phyloP scores from a whole-genome alignment of 345 rosid genomes.

The Citrus cavaleriei region DNA sequence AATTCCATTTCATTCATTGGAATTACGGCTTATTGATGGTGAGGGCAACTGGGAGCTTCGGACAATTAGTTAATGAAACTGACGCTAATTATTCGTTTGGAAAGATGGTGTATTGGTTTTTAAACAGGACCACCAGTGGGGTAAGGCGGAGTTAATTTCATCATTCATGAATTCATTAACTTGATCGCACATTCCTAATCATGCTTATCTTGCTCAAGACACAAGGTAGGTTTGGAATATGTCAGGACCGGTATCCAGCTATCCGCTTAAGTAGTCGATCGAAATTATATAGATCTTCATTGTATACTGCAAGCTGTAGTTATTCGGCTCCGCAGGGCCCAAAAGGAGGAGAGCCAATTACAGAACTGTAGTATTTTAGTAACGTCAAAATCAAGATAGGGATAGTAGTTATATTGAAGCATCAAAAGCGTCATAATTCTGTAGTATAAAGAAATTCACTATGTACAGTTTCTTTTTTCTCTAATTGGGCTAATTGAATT shows the following conservation, averaged over 20 bases:
- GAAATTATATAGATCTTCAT: neutral
- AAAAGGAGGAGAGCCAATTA: neutral
- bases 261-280: neutral
- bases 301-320: neutral
- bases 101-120: neutral
- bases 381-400: conserved; percentile 5
- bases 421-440: conserved; percentile 1
- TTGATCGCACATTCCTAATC: neutral
- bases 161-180: neutral
- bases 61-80: conserved; percentile 44
- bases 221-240: neutral
- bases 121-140: neutral
- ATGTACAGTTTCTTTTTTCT: conserved; percentile 13
- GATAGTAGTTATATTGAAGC: neutral
- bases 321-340: neutral
- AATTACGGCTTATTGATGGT: conserved; percentile 82
- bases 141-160: neutral
- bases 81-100: neutral
- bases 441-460: conserved; percentile 6
- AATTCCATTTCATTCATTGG: conserved; percentile 81
- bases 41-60: conserved; percentile 98
- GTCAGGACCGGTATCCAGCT: no score
- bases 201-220: neutral
- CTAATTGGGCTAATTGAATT: neutral
- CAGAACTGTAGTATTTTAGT: neutral